Evolutionary conservation across 78 protist species (phyloP), one percentile per base, ranked within the genome.

Genomic region (Dictyostelium brefeldianum): DNA sequence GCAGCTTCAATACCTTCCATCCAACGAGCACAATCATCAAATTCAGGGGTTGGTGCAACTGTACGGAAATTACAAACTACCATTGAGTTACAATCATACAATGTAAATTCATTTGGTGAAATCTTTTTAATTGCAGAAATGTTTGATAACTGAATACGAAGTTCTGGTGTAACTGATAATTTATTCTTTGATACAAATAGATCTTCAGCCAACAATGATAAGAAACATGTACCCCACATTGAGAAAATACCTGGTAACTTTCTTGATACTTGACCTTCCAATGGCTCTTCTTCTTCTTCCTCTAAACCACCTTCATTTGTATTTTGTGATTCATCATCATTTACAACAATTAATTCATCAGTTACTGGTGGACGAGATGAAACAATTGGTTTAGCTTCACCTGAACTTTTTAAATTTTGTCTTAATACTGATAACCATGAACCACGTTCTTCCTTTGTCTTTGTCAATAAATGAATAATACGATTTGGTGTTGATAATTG

Each of bases 51-150:
- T 15, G 93, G 93, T 62, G 84, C 54, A 1, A 87, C 27, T 11
- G 93, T 87, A 59, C 84, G 79, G 53, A 87, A 87, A 62, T 87
- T 87, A 77, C 93, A 87, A 48, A 87, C 84, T 0, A 87, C 93
- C 10, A 9, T 54, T 22, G 50, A 51, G n/a, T 10, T 15, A 5
- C 29, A 15, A 77, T 87, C 93, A 29, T 48, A 87, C 3, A 87
- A 70, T 1, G 93, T 77, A 14, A 87, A 87, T 65, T 87, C 93
- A 62, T 36, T 74, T 47, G 93, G 93, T 87, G 93, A 87, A 22
- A 64, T 29, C 53, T 87, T 87, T 50, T 87, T 87, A 74, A 87
- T 87, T 2, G 22, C 11, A 18, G 84, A 59, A 36, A 87, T 43
- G 0, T 78, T 31, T 36, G 47, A 36, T 25, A 87, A 14, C 51